Conservation (phyloP, 495 filamentous ascomycete genomes). For the Talaromyces adpressus region DNA sequence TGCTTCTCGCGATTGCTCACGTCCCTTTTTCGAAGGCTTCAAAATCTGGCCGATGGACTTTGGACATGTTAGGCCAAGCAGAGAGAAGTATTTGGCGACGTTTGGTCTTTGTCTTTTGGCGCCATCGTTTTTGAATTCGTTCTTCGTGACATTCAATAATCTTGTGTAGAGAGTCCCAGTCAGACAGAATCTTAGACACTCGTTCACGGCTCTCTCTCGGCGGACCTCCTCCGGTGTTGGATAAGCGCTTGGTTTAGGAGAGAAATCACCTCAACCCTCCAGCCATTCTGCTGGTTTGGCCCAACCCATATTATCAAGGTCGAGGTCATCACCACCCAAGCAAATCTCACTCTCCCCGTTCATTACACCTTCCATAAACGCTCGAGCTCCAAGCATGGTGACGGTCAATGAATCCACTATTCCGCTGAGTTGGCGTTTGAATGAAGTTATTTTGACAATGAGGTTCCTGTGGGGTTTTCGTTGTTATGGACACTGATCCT, state of each 20-base stretch:
- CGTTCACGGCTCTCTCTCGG: slow-evolving; percentile 8
- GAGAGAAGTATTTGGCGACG: slow-evolving; percentile 17
- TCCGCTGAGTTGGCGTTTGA: no score
- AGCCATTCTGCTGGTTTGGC: neutral
- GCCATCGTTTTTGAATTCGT: no score
- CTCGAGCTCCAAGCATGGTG: neutral
- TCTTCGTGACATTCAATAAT: no score
- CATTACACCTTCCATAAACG: no score
- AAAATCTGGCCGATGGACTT: slow-evolving; percentile 44
- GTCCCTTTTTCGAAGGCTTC: slow-evolving; percentile 26
- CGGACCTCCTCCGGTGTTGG: slow-evolving; percentile 3
- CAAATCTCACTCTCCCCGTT: no score
- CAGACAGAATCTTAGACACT: slow-evolving; percentile 14
- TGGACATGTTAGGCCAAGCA: slow-evolving; percentile 43
- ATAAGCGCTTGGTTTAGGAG: neutral
- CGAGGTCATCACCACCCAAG: neutral
- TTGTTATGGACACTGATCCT: neutral
- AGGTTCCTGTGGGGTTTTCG: no score
- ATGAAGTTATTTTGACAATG: no score
- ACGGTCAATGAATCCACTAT: neutral
- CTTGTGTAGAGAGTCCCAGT: slow-evolving; percentile 14
- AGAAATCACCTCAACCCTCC: neutral
- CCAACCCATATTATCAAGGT: neutral
- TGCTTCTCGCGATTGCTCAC: slow-evolving; percentile 17
- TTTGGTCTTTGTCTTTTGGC: no score